Base-by-base conservation (phyloP, 1,139 yeast species). In the Debaryomyces sp. region DNA sequence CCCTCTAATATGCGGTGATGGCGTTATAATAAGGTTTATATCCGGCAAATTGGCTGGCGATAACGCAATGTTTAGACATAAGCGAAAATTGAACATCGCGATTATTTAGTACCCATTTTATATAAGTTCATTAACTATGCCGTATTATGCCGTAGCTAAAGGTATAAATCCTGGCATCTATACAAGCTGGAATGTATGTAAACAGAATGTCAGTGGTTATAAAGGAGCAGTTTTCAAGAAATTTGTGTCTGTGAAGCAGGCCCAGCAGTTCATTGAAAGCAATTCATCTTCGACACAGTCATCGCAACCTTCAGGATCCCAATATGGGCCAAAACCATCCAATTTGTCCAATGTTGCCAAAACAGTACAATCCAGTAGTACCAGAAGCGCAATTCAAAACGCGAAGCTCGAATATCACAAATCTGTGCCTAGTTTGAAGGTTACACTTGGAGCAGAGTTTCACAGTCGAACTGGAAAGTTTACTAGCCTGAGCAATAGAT, bases 81-180 rank as follows among this genome's bases (percentile, higher is more conserved):
- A 41, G 26, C 36, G 43, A 41, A 41, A 39, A 24, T 39, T 30
- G 21, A 30, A 21, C 21, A 30, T 30, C 32, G 43, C 43, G 43
- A 41, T 29, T n/a, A 18, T 29, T 30, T 7, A 21, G n/a, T 41
- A n/a, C 24, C 3, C 30, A 27, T 5, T 27, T 17, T 41, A 15
- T 9, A 29, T 17, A 15, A 4, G 21, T 29, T 21, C 29, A 17
- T 44, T 34, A 15, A 22, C 18, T 48, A 65, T 64, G 68, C 60
- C 68, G 6, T 68, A 54, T 57, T 86, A 86, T 56, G 91, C 90
- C 0, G 91, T 87, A 2, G 81, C 78, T 5, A 72, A 66, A 10
- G 92, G 92, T 8, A 65, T 77, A 13, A 54, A 55, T 0, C 57
- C 68, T 0, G 94, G 92, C 1, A 70, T 86, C 1, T 86, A 65